Evolutionary conservation across 129 eudicot genomes (phyloP).

Genomic region (Deinandra increscens): DNA sequence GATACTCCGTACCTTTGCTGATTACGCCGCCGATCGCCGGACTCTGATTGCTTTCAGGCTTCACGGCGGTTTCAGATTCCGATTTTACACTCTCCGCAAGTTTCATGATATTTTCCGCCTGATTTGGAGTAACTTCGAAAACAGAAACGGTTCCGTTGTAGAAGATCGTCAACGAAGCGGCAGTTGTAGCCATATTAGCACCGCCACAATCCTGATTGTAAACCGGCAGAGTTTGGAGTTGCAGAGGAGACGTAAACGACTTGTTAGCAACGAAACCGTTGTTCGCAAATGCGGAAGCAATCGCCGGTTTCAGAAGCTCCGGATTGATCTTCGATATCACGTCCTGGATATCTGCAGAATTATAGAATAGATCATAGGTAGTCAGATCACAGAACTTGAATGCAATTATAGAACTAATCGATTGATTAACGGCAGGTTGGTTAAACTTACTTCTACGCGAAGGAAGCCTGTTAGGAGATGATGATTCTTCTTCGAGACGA

Average conservation of each 20-base stretch:
- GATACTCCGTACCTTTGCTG: conserved; percentile 30
- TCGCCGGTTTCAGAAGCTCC: conserved; percentile 54
- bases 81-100: conserved; percentile 36
- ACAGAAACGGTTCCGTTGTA: conserved; percentile 62
- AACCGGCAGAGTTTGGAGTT: conserved; percentile 35
- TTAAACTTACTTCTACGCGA: conserved; percentile 45
- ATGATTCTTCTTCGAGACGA: conserved; percentile 35
- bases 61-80: conserved; percentile 18
- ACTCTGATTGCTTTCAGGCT: background rate
- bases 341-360: conserved; percentile 48
- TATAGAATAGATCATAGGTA: no score
- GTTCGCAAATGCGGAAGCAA: conserved; percentile 38
- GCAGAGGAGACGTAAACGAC: conserved; percentile 17
- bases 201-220: conserved; percentile 24
- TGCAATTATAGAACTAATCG: background rate
- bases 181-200: conserved; percentile 7
- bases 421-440: background rate
- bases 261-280: conserved; percentile 20
- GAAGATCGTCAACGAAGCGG: conserved; percentile 59
- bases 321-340: conserved; percentile 68
- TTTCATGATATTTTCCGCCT: conserved; percentile 49
- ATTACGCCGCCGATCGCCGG: conserved; percentile 23
- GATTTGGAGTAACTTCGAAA: conserved; percentile 42
- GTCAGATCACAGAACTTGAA: background rate
- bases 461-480: conserved; percentile 29